Evolutionary conservation across 257 asterid species (phyloP), one percentile per base, ranked within the genome.

Genomic region (Linaria vulgaris): DNA sequence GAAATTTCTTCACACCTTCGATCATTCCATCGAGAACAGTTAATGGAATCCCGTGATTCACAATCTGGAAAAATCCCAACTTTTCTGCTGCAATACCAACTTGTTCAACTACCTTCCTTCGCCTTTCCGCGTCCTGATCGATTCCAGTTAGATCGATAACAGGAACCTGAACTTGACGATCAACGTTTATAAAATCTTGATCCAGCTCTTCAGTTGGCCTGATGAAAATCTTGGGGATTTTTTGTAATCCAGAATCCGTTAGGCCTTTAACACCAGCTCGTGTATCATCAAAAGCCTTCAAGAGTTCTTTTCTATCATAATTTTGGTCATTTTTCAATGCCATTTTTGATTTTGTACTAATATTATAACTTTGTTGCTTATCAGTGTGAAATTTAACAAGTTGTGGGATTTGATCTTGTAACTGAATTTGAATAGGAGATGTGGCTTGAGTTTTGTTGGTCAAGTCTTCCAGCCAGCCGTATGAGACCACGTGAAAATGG

Each of bases 1-100:
- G 89, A 59, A 90, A 90, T 38, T 24, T 58, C 49, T 71, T 70
- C 7, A 74, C 59, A 2, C 94, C 95, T 17, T 67, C 74, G 1
- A 87, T 14, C 81, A 85, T 83, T 2, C 66, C 82, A 4, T 78
- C 91, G 59, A 85, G 30, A 14, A 85, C 85, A 11, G 67, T 45
- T n/a, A 0, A 10, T 5, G 77, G 70, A 21, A 90, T 72, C 4
- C 96, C 90, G 67, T 87, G 96, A 67, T 90, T 85, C 61, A 77
- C 74, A 12, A 85, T 68, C 55, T 69, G 85, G 76, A 90, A 90
- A 45, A 87, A 72, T 7, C 95, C 96, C 82, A 82, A 80, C 23
- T 76, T 78, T 25, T 69, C 71, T 0, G 91, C 81, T 11, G 97
- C 95, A 11, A 14, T 30, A 30, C 51, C 56, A n/a, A 86, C 37